These are phyloP conservation scores for Aureobasidium musti DNA, from an alignment of 2,329 filamentous ascomycete species.

Conservation along the genomic window DNA sequence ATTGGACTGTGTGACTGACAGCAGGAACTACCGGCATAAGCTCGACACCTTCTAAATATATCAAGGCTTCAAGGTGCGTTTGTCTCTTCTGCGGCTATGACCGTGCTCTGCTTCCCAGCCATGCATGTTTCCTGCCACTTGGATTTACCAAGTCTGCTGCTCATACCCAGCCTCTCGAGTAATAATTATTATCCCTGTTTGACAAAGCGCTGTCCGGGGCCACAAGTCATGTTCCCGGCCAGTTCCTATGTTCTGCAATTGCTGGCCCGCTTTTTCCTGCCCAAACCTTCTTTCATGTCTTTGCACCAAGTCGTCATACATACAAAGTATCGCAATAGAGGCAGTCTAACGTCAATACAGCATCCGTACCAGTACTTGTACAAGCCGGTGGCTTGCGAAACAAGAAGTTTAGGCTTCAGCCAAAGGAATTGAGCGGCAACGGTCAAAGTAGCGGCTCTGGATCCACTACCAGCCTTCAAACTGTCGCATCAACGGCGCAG, in stretches of 20 bases:
- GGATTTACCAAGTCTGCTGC: conserved; percentile 14
- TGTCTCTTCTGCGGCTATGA: conserved; percentile 9
- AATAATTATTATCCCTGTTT: conserved; percentile 18
- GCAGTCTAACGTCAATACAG: conserved; percentile 5
- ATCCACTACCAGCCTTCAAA: conserved; percentile 25
- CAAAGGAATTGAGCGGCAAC: conserved; percentile 11
- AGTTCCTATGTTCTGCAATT: neutral
- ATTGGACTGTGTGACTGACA: neutral
- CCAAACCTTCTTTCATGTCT: conserved; percentile 26
- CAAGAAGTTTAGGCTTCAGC: conserved; percentile 16
- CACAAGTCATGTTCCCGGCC: neutral
- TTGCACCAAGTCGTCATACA: conserved; percentile 16
- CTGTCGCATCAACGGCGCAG: conserved; percentile 29
- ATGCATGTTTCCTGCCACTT: conserved; percentile 27
- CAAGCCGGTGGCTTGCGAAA: neutral
- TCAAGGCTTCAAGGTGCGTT: conserved; percentile 26
- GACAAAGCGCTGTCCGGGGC: conserved; percentile 8
- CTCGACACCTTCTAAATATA: conserved; percentile 10
- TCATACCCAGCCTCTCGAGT: conserved; percentile 26
- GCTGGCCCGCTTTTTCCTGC: conserved; percentile 11
- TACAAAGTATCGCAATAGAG: conserved; percentile 11
- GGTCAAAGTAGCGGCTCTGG: conserved; percentile 28
- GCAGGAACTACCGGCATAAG: neutral
- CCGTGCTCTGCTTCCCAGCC: conserved; percentile 28
- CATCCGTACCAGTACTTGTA: neutral